Conservation (phyloP, 1,139 yeast genomes). For the Yamadazyma dendronema region DNA sequence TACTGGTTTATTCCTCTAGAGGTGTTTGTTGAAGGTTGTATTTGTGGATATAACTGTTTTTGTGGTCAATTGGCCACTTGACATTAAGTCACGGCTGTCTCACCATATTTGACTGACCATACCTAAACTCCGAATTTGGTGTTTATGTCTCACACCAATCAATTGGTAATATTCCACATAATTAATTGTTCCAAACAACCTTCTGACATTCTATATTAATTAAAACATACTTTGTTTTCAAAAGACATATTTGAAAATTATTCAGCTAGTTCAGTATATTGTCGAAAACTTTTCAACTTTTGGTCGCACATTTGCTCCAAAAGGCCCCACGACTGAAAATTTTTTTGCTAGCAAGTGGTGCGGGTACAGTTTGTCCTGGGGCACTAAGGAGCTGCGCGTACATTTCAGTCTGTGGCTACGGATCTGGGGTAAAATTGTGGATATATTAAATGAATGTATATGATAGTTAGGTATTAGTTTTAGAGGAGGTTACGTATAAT, state of each 20-base stretch:
- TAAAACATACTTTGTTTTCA: slow-evolving; percentile 47
- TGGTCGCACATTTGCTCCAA: slow-evolving; percentile 14
- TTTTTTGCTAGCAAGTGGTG: slow-evolving; percentile 9
- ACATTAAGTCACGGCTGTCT: not conserved
- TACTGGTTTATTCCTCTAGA: too few species aligned
- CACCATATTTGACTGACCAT: not conserved
- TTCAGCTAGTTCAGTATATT: slow-evolving; percentile 13
- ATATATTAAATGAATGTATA: not conserved
- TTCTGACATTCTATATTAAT: slow-evolving; percentile 3
- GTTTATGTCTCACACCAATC: not conserved
- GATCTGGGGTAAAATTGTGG: not conserved
- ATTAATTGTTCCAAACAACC: not conserved
- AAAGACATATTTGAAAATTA: slow-evolving; percentile 34
- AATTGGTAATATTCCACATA: not conserved
- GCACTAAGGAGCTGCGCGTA: slow-evolving; percentile 8
- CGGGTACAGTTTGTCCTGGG: slow-evolving; percentile 7
- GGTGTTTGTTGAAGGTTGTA: too few species aligned
- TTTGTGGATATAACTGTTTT: too few species aligned
- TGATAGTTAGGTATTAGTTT: not conserved
- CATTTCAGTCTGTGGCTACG: slow-evolving; percentile 7
- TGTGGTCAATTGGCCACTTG: too few species aligned
- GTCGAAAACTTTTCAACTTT: slow-evolving; percentile 11
- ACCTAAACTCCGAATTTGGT: not conserved
- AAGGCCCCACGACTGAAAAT: slow-evolving; percentile 12
- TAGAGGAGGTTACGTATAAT: slow-evolving; percentile 34